A percentile compares a stretch with the other conserved stretches of the same genome.
These are phyloP conservation scores for Triglochin maritima DNA, from an alignment of 106 monocot genomes.

Conservation along the genomic window DNA sequence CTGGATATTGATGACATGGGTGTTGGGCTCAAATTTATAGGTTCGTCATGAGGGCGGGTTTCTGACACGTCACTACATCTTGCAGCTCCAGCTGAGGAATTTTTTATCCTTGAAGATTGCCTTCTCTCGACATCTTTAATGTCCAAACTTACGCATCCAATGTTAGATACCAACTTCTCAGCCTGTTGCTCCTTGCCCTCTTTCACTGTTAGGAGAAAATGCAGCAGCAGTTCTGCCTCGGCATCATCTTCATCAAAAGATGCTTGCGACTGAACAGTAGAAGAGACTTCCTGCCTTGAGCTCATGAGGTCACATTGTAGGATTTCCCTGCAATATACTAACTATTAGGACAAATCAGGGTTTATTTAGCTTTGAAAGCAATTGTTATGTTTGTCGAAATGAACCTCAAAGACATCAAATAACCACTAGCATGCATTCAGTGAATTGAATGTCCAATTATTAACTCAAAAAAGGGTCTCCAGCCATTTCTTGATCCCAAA, in stretches of 20 bases:
- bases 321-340: conserved; percentile 47
- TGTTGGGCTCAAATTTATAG: conserved; percentile 2
- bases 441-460: too few species aligned
- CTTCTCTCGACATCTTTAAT: conserved; percentile 59
- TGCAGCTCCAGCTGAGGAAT: neutral
- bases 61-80: conserved; percentile 12
- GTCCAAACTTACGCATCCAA: conserved; percentile 51
- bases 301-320: conserved; percentile 38
- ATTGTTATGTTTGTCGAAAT: too few species aligned
- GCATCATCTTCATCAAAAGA: conserved; percentile 52
- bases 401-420: too few species aligned
- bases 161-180: conserved; percentile 37
- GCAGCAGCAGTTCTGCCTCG: conserved; percentile 58
- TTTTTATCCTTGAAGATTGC: conserved; percentile 24
- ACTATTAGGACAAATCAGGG: too few species aligned
- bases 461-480: too few species aligned
- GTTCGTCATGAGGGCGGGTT: conserved; percentile 3
- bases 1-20: conserved; percentile 18
- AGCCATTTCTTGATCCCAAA: too few species aligned
- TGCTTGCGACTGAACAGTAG: conserved; percentile 24
- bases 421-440: too few species aligned
- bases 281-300: conserved; percentile 26
- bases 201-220: conserved; percentile 63
- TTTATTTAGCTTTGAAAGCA: too few species aligned
- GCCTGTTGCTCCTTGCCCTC: conserved; percentile 59